Base-by-base conservation (phyloP, 208 protist genomes). In the Leishmania gerbilli region DNA sequence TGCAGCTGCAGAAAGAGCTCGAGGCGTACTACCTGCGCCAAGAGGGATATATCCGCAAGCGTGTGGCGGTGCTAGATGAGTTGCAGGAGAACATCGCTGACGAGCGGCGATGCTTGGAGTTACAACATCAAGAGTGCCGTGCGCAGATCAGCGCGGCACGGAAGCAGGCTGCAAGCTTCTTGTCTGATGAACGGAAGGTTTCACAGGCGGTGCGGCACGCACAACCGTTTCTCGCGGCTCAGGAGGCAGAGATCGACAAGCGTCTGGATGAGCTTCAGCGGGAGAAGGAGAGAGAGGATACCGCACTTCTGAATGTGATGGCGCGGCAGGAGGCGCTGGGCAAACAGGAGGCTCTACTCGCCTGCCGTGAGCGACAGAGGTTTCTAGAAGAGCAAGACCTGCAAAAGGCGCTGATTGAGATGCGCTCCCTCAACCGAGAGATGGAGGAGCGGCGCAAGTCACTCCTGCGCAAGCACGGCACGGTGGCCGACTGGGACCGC, bases 41-140 rank as follows among this genome's bases (percentile, higher is more conserved):
- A 64, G 95, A 97, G 82, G 90, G 89, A 0, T 79, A 92, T 69
- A 97, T 97, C 60, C 92, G 95, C 62, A 90, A 92, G 51, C 91
- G 95, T 13, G 95, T 97, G 0, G 83, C 87, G 9, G 78, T 96
- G 56, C 86, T 97, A 9, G 95, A 97, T 65, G 88, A 94, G 56
- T 86, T 96, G 72, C 93, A 96, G 65, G 87, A 89, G 56, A 89
- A 84, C 60, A 95, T 97, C 53, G 88, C 93, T 0, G 91, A 97
- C 49, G 95, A 97, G 88, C 88, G 95, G 24, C 87, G 89, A n/a
- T 92, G 89, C 74, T 84, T 97, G 2, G 92, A 97, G 80, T 72
- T 92, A 19, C 93, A 96, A 64, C 95, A 97, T 64, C 90, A 97
- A 75, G 90, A 97, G 80, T 97, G 95, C 79, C 86, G 95, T 19